These are phyloP conservation scores for Solanum ossicruentum DNA, from an alignment of 257 asterid species.

Conservation along the genomic window DNA sequence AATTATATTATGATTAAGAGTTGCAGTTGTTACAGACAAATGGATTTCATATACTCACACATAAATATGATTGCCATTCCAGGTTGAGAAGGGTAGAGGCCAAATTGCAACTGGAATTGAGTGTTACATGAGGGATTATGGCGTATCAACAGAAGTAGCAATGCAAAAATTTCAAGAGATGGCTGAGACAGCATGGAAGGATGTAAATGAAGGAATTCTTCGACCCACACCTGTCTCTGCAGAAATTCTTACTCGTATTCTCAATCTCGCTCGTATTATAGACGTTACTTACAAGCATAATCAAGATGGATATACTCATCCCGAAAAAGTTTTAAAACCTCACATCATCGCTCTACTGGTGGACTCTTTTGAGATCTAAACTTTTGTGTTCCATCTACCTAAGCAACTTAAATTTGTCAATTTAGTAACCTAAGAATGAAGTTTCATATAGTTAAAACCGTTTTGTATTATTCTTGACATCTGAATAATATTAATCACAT, in stretches of 20 bases:
- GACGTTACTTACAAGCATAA: slow-evolving; percentile 24
- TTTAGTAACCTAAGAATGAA: no score
- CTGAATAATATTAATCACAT: background rate
- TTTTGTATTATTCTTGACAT: background rate
- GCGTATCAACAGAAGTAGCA: slow-evolving; percentile 23
- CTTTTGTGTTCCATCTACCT: background rate
- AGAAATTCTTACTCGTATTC: slow-evolving; percentile 7
- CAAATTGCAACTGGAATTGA: slow-evolving; percentile 36
- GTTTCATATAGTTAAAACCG: background rate
- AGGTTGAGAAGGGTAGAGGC: slow-evolving; percentile 33
- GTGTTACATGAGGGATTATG: slow-evolving; percentile 33
- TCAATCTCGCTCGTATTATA: slow-evolving; percentile 20
- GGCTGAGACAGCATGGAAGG: slow-evolving; percentile 39
- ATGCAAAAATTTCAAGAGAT: slow-evolving; percentile 13
- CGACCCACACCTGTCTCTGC: slow-evolving; percentile 1
- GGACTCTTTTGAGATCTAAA: background rate
- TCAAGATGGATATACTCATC: slow-evolving; percentile 36
- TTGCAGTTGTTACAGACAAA: background rate
- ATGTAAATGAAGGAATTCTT: slow-evolving; percentile 24
- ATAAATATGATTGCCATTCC: background rate
- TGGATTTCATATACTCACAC: background rate
- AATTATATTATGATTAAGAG: background rate
- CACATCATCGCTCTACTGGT: slow-evolving; percentile 10
- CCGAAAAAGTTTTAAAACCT: slow-evolving; percentile 1
- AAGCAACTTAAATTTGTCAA: background rate